Percentiles rank a stretch among this genome's conserved stretches.
These are phyloP conservation scores for Exutisphaerella laricina DNA, from an alignment of 2,329 filamentous ascomycete genomes.

Conservation along the genomic window DNA sequence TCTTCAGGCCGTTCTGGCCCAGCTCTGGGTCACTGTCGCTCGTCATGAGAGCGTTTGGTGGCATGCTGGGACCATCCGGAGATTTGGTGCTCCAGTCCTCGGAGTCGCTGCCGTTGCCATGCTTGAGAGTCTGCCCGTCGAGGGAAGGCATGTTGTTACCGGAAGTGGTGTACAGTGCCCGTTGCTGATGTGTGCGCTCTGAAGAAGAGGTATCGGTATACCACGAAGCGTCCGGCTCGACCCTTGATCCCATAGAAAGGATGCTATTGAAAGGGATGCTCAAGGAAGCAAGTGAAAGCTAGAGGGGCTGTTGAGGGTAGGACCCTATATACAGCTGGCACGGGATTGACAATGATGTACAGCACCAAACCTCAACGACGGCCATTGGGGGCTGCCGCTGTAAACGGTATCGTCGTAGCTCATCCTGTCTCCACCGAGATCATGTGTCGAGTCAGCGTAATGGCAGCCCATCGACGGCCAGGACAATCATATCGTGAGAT, in stretches of 20 bases:
- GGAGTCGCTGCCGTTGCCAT: neutral
- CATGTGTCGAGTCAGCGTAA: slow-evolving; percentile 1
- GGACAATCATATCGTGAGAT: slow-evolving; percentile 1
- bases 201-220: neutral
- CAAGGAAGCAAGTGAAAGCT: neutral
- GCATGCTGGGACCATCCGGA: neutral
- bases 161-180: neutral
- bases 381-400: neutral
- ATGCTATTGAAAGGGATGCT: slow-evolving; percentile 3
- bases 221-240: neutral
- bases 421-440: slow-evolving; percentile 1
- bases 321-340: neutral
- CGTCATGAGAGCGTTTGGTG: neutral
- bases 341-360: neutral
- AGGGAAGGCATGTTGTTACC: slow-evolving; percentile 3
- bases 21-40: slow-evolving; percentile 1
- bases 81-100: slow-evolving; percentile 2
- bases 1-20: neutral
- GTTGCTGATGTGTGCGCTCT: neutral
- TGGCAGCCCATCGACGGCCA: neutral
- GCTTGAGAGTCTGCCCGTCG: slow-evolving; percentile 6
- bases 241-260: neutral
- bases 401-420: neutral
- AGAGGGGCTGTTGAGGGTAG: neutral
- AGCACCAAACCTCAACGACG: neutral